Evolutionary conservation across 2,329 filamentous ascomycete genomes (phyloP).

Genomic region (Phialocephala subalpina): DNA sequence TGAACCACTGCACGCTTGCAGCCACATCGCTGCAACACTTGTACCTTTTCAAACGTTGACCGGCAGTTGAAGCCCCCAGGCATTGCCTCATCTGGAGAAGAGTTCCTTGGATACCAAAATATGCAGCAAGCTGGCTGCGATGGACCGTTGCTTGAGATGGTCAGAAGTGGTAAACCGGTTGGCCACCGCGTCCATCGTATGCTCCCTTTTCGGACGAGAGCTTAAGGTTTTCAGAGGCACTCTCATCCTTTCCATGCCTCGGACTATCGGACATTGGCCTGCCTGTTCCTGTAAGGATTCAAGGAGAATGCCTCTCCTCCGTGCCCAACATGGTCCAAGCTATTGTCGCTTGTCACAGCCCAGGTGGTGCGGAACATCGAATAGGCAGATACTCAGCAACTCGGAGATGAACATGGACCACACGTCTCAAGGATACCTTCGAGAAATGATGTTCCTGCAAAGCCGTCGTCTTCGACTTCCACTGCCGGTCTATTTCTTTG

Average conservation of each 20-base stretch:
- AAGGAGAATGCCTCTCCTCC: not conserved
- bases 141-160: constrained; percentile 23
- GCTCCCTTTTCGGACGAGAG: constrained; percentile 5
- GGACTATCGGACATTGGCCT: not conserved
- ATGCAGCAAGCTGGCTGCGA: constrained; percentile 21
- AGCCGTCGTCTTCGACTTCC: not conserved
- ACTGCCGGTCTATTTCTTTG: not conserved
- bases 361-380: not conserved
- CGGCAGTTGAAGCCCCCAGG: constrained; percentile 11
- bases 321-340: not conserved
- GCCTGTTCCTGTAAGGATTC: not conserved
- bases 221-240: not conserved
- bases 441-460: not conserved
- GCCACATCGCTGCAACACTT: constrained; percentile 13
- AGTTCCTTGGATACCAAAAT: constrained; percentile 22
- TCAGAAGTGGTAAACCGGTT: constrained; percentile 15
- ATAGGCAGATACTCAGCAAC: not conserved
- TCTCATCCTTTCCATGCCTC: not conserved
- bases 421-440: not conserved
- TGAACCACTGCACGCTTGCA: constrained; percentile 5
- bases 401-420: not conserved
- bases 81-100: constrained; percentile 8
- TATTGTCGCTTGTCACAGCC: not conserved
- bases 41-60: not conserved
- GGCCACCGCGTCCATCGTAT: not conserved